Conservation (phyloP, 2,329 filamentous ascomycete species). For the Plectosphaerella plurivora region DNA sequence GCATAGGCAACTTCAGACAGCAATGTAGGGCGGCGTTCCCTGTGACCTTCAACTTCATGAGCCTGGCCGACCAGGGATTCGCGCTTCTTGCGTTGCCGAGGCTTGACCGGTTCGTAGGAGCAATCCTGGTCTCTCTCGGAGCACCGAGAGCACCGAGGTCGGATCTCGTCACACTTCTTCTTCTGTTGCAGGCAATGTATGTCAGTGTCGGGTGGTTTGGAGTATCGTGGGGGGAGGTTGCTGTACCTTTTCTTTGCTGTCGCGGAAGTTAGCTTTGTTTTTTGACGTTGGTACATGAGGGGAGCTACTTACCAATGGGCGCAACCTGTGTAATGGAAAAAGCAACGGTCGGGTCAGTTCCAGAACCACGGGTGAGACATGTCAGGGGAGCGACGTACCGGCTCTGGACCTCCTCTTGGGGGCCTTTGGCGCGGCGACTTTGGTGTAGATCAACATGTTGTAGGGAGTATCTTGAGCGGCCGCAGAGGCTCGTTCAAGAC, state of each 20-base stretch:
- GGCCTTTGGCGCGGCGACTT: constrained; percentile 50
- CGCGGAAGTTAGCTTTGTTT: background rate
- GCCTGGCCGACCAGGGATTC: constrained; percentile 13
- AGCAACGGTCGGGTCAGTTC: constrained; percentile 17
- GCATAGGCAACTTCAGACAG: background rate
- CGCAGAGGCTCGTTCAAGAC: background rate
- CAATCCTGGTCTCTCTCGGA: constrained; percentile 43
- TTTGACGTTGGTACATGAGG: background rate
- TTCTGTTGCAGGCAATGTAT: constrained; percentile 31
- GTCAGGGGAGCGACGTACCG: constrained; percentile 35
- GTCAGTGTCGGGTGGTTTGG: background rate
- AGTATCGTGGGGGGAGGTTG: background rate
- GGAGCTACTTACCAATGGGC: constrained; percentile 41
- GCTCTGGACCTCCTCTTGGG: constrained; percentile 57
- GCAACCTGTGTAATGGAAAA: constrained; percentile 34
- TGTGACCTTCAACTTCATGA: constrained; percentile 1
- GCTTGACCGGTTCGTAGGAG: constrained; percentile 42
- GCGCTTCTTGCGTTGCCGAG: constrained; percentile 31
- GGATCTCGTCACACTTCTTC: constrained; percentile 53
- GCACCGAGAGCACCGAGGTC: constrained; percentile 47
- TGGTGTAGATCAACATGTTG: constrained; percentile 55
- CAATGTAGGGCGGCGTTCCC: background rate
- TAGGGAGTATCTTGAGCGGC: background rate
- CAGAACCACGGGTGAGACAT: background rate
- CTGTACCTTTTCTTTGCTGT: constrained; percentile 50